phyloP scores from a whole-genome alignment of 345 rosid genomes.

The Salix udensis region DNA sequence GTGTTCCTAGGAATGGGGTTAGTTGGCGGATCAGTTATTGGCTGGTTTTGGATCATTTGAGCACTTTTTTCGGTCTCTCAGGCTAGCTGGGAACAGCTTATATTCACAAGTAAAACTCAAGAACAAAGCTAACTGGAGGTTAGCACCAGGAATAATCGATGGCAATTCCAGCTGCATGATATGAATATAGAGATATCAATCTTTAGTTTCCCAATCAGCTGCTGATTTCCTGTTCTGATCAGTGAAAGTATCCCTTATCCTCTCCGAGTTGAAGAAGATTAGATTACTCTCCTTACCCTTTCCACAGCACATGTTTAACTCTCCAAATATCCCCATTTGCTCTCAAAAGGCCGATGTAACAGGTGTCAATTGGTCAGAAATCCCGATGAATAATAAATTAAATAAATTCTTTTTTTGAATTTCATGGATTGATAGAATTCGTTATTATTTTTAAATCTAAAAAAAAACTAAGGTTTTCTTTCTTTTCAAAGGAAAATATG shows the following conservation, averaged over 20 bases:
- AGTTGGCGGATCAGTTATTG: conserved; percentile 68
- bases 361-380: neutral
- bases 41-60: conserved; percentile 81
- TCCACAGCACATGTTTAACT: neutral
- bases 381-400: neutral
- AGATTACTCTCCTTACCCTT: neutral
- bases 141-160: neutral
- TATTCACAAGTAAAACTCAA: neutral
- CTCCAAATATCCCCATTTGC: neutral
- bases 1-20: conserved; percentile 74
- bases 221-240: neutral
- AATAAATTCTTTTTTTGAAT: neutral
- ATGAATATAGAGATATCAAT: neutral
- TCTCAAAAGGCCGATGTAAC: too few relatives aligned
- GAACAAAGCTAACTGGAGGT: neutral
- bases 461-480: too few relatives aligned
- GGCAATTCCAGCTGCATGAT: neutral
- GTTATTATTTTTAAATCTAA: neutral
- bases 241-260: neutral
- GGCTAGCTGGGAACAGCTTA: neutral
- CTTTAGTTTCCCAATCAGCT: too few relatives aligned
- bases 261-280: neutral
- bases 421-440: neutral
- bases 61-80: neutral
- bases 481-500: too few relatives aligned